phyloP scores from a whole-genome alignment of 768 basidiomycete species.

The Suillus sp. region DNA sequence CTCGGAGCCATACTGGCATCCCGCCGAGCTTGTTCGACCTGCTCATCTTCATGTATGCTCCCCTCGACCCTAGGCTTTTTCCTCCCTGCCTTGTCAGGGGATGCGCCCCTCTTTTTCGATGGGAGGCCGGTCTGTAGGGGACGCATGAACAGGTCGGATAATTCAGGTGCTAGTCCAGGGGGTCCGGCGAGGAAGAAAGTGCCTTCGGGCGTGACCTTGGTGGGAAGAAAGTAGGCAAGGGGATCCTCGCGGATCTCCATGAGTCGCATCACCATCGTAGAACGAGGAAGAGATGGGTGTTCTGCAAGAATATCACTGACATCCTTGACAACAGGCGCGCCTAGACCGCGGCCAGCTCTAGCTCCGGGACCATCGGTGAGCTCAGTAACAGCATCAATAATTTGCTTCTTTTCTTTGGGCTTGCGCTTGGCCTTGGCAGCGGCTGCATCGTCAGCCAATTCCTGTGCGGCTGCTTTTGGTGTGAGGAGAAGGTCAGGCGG shows the following conservation, averaged over 20 bases:
- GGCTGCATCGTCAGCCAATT: constrained; percentile 41
- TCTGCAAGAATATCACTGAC: constrained; percentile 75
- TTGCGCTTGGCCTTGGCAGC: constrained; percentile 50
- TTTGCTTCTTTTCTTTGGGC: constrained; percentile 78
- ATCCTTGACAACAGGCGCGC: constrained; percentile 52
- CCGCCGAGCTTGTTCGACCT: constrained; percentile 73
- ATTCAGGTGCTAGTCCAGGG: constrained; percentile 78
- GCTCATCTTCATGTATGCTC: constrained; percentile 50
- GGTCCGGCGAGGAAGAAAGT: constrained; percentile 84
- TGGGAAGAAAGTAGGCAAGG: constrained; percentile 82
- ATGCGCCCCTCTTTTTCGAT: constrained; percentile 62
- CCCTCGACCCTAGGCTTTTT: constrained; percentile 63
- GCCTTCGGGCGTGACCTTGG: constrained; percentile 68
- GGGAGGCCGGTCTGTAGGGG: constrained; percentile 53
- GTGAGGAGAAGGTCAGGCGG: constrained; percentile 59
- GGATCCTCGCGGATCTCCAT: constrained; percentile 87
- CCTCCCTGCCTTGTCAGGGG: constrained; percentile 56
- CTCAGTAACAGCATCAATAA: constrained; percentile 90
- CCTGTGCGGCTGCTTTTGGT: constrained; percentile 47
- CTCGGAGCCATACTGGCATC: constrained; percentile 66
- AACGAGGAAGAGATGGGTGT: constrained; percentile 85
- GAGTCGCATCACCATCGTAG: constrained; percentile 82
- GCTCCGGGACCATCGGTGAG: constrained; percentile 64
- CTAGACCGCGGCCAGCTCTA: constrained; percentile 58
- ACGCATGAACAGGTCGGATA: constrained; percentile 83